Conservation (phyloP, 768 basidiomycete genomes). For the Tylopilus rubrobrunneus region DNA sequence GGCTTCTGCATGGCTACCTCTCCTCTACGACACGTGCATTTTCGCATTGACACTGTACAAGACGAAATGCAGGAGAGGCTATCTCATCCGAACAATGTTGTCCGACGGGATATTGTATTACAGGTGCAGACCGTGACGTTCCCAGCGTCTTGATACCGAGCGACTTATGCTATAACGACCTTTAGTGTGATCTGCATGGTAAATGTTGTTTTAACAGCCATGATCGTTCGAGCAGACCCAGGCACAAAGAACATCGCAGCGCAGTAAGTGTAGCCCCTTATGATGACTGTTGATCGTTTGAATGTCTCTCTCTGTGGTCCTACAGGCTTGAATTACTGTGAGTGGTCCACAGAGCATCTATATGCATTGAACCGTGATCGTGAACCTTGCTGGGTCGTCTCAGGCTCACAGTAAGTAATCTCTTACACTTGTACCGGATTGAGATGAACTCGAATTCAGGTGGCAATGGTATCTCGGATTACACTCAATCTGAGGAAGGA, state of each 20-base stretch:
- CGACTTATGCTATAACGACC: background rate
- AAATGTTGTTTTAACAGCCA: conserved; percentile 36
- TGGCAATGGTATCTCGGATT: conserved; percentile 68
- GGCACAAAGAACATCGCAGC: conserved; percentile 36
- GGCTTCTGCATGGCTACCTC: conserved; percentile 39
- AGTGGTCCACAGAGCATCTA: conserved; percentile 6
- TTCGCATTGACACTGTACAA: conserved; percentile 32
- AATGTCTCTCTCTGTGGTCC: background rate
- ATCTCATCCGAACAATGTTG: conserved; percentile 24
- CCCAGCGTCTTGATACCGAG: background rate
- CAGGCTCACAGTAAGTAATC: conserved; percentile 13
- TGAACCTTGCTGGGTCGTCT: conserved; percentile 32
- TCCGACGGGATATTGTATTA: conserved; percentile 36
- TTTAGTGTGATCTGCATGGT: conserved; percentile 37
- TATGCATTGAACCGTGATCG: conserved; percentile 18
- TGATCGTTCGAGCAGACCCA: conserved; percentile 31
- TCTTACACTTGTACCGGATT: background rate
- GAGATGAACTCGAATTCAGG: conserved; percentile 26
- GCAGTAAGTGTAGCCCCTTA: conserved; percentile 18
- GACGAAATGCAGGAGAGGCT: conserved; percentile 20
- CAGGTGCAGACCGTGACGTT: conserved; percentile 14
- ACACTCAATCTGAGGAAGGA: conserved; percentile 55
- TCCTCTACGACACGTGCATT: conserved; percentile 37
- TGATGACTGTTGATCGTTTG: background rate
- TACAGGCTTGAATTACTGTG: conserved; percentile 39